These are phyloP conservation scores for Rhodamnia argentea DNA, from an alignment of 345 rosid genomes.

Conservation along the genomic window DNA sequence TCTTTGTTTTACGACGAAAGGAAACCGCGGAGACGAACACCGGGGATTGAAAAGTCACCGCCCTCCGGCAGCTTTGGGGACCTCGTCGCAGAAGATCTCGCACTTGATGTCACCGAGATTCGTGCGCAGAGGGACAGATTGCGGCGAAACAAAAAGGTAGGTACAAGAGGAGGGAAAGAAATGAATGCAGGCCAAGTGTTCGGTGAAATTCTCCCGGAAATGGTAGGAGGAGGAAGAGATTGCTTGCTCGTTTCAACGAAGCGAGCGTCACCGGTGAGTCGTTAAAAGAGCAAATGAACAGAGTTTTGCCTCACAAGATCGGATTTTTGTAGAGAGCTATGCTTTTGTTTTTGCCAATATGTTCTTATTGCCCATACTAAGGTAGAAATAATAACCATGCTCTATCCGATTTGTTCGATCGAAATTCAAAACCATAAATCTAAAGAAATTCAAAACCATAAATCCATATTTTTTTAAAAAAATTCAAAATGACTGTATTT, in stretches of 20 bases:
- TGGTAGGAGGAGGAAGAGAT: too few species aligned
- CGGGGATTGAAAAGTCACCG: neutral
- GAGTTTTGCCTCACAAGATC: neutral
- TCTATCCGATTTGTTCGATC: neutral
- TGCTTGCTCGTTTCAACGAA: too few species aligned
- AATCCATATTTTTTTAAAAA: neutral
- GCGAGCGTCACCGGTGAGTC: neutral
- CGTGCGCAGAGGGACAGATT: slow-evolving; percentile 90
- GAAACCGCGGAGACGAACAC: neutral
- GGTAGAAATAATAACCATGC: neutral
- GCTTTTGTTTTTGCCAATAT: neutral
- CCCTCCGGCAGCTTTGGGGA: slow-evolving; percentile 87
- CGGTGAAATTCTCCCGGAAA: slow-evolving; percentile 2
- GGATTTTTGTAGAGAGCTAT: neutral
- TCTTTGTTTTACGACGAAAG: neutral
- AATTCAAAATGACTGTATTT: too few species aligned
- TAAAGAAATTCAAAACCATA: neutral
- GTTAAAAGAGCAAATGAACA: neutral
- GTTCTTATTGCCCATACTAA: neutral
- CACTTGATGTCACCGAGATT: slow-evolving; percentile 95
- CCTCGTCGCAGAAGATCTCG: slow-evolving; percentile 89
- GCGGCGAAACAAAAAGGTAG: neutral
- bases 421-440: neutral
- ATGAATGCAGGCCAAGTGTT: neutral
- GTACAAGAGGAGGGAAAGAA: neutral